Conservation (phyloP, 148 eudicot genomes). For the Mesembryanthemum crystallinum region DNA sequence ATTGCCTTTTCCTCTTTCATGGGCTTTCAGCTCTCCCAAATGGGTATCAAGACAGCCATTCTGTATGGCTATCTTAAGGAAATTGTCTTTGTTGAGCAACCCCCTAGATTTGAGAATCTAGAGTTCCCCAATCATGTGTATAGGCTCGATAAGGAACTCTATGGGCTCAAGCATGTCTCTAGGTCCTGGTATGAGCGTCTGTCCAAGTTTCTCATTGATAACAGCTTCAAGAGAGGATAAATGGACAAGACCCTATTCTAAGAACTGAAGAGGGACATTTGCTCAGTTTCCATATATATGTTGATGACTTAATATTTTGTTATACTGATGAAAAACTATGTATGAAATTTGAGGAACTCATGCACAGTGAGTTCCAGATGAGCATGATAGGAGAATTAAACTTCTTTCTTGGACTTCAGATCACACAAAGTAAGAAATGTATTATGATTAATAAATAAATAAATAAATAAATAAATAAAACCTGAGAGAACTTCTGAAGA, state of each 20-base stretch:
- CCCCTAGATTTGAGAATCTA: not conserved
- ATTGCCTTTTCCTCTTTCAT: no score
- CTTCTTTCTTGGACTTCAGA: no score
- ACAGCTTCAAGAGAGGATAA: not conserved
- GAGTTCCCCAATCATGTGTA: not conserved
- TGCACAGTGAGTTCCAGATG: no score
- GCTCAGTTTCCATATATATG: not conserved
- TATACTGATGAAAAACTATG: no score
- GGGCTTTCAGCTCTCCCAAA: no score
- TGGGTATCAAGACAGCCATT: not conserved
- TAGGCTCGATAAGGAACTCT: not conserved
- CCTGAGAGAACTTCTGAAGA: no score
- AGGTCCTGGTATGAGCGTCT: not conserved
- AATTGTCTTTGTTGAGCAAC: not conserved
- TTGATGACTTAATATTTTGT: no score
- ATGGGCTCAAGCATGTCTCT: not conserved
- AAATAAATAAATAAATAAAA: no score
- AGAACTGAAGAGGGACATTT: not conserved
- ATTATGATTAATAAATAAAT: no score
- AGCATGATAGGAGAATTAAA: no score
- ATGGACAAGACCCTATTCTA: not conserved
- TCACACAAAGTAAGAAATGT: no score
- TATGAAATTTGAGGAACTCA: no score
- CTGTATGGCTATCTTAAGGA: not conserved
- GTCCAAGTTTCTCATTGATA: not conserved